Conservation (phyloP, 345 rosid species). For the Dipteronia dyeriana region DNA sequence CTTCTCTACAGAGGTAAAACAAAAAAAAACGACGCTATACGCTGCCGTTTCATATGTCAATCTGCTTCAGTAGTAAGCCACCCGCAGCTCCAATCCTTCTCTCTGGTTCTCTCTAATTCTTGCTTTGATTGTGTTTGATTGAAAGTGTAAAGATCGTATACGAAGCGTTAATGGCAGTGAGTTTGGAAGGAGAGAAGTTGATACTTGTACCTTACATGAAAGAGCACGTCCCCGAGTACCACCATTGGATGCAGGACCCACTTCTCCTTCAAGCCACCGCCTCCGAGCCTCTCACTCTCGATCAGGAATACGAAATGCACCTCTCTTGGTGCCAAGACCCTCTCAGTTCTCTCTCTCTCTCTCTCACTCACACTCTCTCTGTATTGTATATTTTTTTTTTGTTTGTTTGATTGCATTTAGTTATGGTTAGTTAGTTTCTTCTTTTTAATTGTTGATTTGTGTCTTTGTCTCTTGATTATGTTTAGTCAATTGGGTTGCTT, state of each 20-base stretch:
- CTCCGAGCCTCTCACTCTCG: conserved; percentile 83
- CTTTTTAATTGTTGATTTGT: not conserved
- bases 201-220: conserved; percentile 79
- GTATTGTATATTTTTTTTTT: not conserved
- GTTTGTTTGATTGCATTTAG: not conserved
- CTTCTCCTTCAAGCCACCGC: conserved; percentile 81
- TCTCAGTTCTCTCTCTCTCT: conserved; percentile 44
- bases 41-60: not conserved
- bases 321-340: conserved; percentile 91
- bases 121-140: not conserved
- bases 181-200: conserved; percentile 77
- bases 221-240: conserved; percentile 82
- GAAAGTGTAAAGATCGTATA: not conserved
- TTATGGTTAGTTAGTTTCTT: not conserved
- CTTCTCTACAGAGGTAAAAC: not conserved
- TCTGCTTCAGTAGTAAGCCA: not conserved
- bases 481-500: not conserved
- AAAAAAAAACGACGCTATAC: not conserved
- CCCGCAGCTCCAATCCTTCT: not conserved
- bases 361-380: too few relatives aligned
- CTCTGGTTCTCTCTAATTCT: too few relatives aligned
- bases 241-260: conserved; percentile 89
- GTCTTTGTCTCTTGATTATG: not conserved
- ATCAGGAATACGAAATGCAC: conserved; percentile 83
- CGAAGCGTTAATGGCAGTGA: conserved; percentile 41